These are phyloP conservation scores for Trypanosomatidae sp. DNA, from an alignment of 208 protist species.

Conservation along the genomic window DNA sequence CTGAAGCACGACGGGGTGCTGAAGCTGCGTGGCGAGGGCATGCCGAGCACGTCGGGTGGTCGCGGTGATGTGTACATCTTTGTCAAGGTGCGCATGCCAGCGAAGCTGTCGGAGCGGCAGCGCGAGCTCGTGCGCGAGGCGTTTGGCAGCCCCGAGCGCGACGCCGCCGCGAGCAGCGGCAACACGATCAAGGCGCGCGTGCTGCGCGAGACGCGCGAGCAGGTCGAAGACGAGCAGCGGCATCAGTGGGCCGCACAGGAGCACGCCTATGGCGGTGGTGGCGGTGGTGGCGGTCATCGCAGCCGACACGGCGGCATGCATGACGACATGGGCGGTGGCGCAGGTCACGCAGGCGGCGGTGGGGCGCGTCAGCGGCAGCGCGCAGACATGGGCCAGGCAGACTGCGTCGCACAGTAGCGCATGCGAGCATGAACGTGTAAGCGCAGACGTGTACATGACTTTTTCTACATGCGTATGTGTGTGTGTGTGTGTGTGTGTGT, in stretches of 20 bases:
- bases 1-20: constrained; percentile 70
- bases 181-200: constrained; percentile 67
- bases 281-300: constrained; percentile 9
- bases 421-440: background rate
- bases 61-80: constrained; percentile 81
- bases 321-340: background rate
- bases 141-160: constrained; percentile 33
- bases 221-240: constrained; percentile 69
- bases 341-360: background rate
- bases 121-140: constrained; percentile 42
- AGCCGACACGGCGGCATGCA: background rate
- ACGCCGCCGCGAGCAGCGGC: constrained; percentile 15
- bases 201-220: constrained; percentile 51
- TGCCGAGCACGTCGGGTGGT: constrained; percentile 53
- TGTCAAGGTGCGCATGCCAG: constrained; percentile 64
- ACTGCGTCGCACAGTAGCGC: background rate
- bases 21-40: constrained; percentile 73
- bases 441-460: too few species aligned
- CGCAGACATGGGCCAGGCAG: background rate
- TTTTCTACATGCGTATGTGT: too few species aligned
- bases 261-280: constrained; percentile 10
- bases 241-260: constrained; percentile 49
- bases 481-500: too few species aligned
- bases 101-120: constrained; percentile 52
- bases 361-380: background rate